These are phyloP conservation scores for Rhodotorula diobovata DNA, from an alignment of 768 basidiomycete species.

Conservation along the genomic window DNA sequence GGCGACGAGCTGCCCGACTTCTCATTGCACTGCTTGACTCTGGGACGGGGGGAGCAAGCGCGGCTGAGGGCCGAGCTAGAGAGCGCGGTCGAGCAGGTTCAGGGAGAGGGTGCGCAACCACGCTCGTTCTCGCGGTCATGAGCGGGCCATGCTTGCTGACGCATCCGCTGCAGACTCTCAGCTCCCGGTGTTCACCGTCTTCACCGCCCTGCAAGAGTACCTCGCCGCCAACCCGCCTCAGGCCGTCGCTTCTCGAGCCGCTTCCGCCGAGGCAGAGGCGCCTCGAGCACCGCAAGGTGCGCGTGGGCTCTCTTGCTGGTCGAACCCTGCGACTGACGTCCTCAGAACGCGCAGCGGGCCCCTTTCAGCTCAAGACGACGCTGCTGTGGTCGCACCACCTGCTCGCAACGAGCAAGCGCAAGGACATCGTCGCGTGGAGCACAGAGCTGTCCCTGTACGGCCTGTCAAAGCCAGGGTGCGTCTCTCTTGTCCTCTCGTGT, in stretches of 20 bases:
- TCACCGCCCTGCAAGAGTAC: constrained; percentile 18
- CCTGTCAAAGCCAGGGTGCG: constrained; percentile 34
- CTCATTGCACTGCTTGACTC: not conserved
- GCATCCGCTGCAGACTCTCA: not conserved
- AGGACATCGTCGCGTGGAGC: constrained; percentile 36
- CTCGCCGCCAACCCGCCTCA: constrained; percentile 5
- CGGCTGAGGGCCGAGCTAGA: not conserved
- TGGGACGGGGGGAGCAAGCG: constrained; percentile 15
- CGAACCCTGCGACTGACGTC: too few species aligned
- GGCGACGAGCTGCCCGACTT: not conserved
- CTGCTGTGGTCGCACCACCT: constrained; percentile 40
- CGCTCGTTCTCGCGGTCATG: accelerated
- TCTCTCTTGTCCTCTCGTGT: too few species aligned
- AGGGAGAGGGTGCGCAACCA: not conserved
- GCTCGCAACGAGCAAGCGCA: constrained; percentile 39
- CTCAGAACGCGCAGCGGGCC: not conserved
- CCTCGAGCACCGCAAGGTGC: not conserved
- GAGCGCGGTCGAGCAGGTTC: not conserved
- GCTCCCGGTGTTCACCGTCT: constrained; percentile 21
- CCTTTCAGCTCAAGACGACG: constrained; percentile 14
- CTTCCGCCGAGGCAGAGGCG: not conserved
- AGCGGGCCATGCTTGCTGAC: not conserved
- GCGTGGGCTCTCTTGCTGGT: not conserved
- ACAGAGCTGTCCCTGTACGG: constrained; percentile 33
- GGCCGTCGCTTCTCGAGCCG: too few species aligned